Evolutionary conservation across 2,329 filamentous ascomycete genomes (phyloP).

Genomic region (Cryphonectria nitschkei): DNA sequence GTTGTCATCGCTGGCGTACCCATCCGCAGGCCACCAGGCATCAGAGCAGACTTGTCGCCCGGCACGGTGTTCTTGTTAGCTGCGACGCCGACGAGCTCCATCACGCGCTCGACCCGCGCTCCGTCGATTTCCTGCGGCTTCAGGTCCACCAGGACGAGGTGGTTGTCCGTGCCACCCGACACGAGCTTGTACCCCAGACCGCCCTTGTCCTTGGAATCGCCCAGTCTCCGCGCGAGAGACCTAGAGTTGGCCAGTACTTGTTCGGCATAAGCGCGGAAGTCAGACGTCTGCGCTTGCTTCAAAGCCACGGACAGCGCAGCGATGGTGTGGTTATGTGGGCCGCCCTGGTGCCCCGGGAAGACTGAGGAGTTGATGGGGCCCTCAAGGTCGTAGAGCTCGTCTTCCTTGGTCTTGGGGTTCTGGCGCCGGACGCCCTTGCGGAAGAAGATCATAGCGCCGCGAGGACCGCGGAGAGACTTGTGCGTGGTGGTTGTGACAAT

Average conservation of each 20-base stretch:
- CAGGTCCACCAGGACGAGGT: slow-evolving; percentile 90
- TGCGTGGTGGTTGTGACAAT: slow-evolving; percentile 98
- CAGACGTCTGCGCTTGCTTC: slow-evolving; percentile 86
- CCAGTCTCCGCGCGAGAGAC: slow-evolving; percentile 73
- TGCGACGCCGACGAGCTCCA: slow-evolving; percentile 93
- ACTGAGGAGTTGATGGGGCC: slow-evolving; percentile 93
- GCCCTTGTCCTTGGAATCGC: slow-evolving; percentile 71
- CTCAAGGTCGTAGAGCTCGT: slow-evolving; percentile 89
- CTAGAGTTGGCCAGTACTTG: slow-evolving; percentile 91
- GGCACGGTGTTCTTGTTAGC: slow-evolving; percentile 99
- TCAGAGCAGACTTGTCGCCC: slow-evolving; percentile 89
- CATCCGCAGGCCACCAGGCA: slow-evolving; percentile 90
- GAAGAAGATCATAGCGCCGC: slow-evolving; percentile 98
- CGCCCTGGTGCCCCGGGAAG: slow-evolving; percentile 97
- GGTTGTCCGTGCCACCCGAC: slow-evolving; percentile 94
- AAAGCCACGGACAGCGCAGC: slow-evolving; percentile 92
- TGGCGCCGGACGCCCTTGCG: slow-evolving; percentile 85
- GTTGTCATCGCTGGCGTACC: slow-evolving; percentile 98
- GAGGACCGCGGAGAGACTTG: slow-evolving; percentile 93
- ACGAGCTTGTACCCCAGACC: slow-evolving; percentile 87
- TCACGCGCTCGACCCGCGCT: slow-evolving; percentile 83
- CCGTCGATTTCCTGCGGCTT: slow-evolving; percentile 89
- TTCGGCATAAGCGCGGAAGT: slow-evolving; percentile 92
- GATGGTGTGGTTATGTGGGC: slow-evolving; percentile 99
- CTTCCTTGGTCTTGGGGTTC: slow-evolving; percentile 83